These are phyloP conservation scores for Trichophyton simii DNA, from an alignment of 2,329 filamentous ascomycete genomes.

Conservation along the genomic window DNA sequence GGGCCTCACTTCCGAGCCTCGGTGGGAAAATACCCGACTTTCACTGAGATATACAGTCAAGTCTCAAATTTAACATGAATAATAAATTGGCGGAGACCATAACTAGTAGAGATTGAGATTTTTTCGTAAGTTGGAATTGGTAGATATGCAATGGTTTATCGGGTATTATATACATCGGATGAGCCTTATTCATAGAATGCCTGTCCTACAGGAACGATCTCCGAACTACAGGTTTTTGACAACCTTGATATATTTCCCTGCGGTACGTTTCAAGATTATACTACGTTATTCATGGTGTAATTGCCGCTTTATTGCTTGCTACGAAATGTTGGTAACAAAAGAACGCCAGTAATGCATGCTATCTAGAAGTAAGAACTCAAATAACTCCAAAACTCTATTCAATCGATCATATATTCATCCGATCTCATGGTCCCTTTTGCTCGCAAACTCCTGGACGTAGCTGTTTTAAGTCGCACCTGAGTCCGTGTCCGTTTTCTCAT, in stretches of 20 bases:
- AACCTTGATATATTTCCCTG: no score
- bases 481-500: neutral
- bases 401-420: neutral
- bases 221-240: no score
- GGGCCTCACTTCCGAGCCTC: slow-evolving; percentile 2
- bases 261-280: no score
- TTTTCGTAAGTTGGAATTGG: neutral
- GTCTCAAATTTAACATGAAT: neutral
- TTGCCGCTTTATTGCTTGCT: neutral
- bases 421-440: neutral
- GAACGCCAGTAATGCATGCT: neutral
- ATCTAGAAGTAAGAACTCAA: neutral
- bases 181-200: no score
- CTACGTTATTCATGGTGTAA: neutral
- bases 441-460: no score
- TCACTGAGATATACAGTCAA: neutral
- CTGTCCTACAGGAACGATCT: no score
- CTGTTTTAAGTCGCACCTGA: neutral
- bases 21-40: neutral
- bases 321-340: neutral
- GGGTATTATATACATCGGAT: no score
- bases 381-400: neutral
- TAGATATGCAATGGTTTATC: no score
- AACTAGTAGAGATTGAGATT: neutral
- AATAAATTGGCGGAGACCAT: neutral